These are phyloP conservation scores for Plectosphaerella sp. DNA, from an alignment of 2,329 filamentous ascomycete genomes.

Conservation along the genomic window DNA sequence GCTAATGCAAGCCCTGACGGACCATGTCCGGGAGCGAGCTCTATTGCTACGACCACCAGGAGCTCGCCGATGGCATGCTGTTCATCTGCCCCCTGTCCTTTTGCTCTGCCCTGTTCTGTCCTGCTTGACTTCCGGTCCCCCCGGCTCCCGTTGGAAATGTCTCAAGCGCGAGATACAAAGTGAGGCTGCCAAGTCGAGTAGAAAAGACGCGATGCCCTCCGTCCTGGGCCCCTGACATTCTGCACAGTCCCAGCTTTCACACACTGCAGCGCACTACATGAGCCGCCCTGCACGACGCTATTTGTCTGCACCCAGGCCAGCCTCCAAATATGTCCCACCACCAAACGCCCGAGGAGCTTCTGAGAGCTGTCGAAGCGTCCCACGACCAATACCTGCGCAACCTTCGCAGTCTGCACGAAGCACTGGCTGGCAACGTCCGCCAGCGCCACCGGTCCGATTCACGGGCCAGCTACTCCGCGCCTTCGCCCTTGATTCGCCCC, in stretches of 20 bases:
- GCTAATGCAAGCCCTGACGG: not conserved
- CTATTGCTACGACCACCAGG: not conserved
- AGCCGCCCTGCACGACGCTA: not conserved
- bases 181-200: not conserved
- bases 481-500: conserved; percentile 44
- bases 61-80: not conserved
- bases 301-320: not conserved
- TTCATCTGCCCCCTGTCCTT: too few species aligned
- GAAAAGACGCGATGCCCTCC: conserved; percentile 1
- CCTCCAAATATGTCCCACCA: conserved; percentile 9
- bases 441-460: conserved; percentile 5
- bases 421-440: conserved; percentile 8
- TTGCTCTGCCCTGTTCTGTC: too few species aligned
- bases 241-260: not conserved
- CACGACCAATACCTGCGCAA: conserved; percentile 28
- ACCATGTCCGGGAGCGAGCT: not conserved
- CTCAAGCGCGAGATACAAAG: not conserved
- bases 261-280: not conserved
- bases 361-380: conserved; percentile 24
- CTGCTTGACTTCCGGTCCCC: too few species aligned
- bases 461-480: conserved; percentile 20
- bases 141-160: too few species aligned
- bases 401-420: conserved; percentile 23
- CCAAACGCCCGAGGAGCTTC: conserved; percentile 25
- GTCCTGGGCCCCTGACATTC: not conserved